Evolutionary conservation across 163 green algal genomes (phyloP).

Genomic region (Chlorella variabilis): DNA sequence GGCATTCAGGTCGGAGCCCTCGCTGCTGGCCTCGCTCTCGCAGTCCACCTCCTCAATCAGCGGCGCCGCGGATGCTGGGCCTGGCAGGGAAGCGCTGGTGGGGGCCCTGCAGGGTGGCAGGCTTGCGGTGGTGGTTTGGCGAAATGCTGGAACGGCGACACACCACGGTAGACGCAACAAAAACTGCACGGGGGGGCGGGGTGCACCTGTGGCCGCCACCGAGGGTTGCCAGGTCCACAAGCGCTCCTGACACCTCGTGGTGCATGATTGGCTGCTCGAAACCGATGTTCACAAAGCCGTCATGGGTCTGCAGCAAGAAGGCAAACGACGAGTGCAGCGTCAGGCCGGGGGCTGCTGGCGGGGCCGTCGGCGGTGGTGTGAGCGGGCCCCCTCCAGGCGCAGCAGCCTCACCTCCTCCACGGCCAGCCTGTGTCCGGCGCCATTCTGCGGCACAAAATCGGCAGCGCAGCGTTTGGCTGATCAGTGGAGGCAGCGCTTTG

Average conservation of each 20-base stretch:
- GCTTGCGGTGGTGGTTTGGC: too few species aligned
- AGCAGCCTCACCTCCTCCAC: too few species aligned
- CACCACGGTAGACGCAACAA: not conserved
- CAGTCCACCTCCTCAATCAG: slow-evolving; percentile 20
- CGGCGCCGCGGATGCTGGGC: not conserved
- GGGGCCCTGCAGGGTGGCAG: not conserved
- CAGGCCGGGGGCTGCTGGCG: not conserved
- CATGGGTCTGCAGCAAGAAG: not conserved
- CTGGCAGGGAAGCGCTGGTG: not conserved
- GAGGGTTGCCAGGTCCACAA: not conserved
- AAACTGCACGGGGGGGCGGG: not conserved
- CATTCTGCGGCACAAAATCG: too few species aligned
- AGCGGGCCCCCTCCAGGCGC: too few species aligned
- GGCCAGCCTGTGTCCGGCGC: too few species aligned
- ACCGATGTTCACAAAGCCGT: slow-evolving; percentile 17
- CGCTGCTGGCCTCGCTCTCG: slow-evolving; percentile 13
- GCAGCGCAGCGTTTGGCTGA: too few species aligned
- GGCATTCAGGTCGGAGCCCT: not conserved
- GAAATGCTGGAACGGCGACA: not conserved
- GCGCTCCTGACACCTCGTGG: not conserved
- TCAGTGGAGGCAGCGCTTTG: too few species aligned
- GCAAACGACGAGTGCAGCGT: not conserved
- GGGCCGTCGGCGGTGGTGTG: not conserved
- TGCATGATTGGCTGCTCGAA: slow-evolving; percentile 1
- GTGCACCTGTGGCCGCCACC: not conserved